Evolutionary conservation across 2,329 filamentous ascomycete genomes (phyloP), one percentile per base, ranked within the genome.

Genomic region (Pseudomassariella vexata): DNA sequence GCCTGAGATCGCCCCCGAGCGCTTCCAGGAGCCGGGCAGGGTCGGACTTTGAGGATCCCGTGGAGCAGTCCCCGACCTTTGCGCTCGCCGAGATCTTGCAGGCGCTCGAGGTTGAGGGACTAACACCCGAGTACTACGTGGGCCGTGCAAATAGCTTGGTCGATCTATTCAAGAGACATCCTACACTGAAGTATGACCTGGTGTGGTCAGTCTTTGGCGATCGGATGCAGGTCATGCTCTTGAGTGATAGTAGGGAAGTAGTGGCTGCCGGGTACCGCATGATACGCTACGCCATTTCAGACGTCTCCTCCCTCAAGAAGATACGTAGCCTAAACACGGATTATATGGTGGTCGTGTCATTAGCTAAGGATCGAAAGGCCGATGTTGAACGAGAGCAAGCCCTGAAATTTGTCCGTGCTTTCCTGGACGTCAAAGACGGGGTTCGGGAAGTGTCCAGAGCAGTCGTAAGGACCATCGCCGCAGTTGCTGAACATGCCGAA

Each of bases 351-450:
- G 87, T 95, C 23, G 70, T 90, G 39, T 96, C 92, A 1, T 66
- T 98, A 20, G 87, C 94, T 43, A 96, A 96, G 55, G 92, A 96
- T 56, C 83, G 85, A 51, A 96, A 95, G 57, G 86, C 90, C n/a
- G 89, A 90, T 46, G 85, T 98, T 12, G 92, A 98, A 63, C 77
- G 94, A 33, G 92, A 98, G 57, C 92, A 98, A 60, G 92, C 92
- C 9, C 67, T 98, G 48, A 98, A 98, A 56, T 95, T 98, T 55
- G 82, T 96, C 17, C 79, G 92, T 37, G 86, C 89, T 8, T 98
- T 98, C 50, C 66, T 98, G 3, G 92, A 98, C 53, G 87, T 96
- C 42, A 95, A 95, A 53, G 86, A 88, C 41, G 92, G 92, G 9
- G 81, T 94, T 7, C 74, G 77, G 41, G 90, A 98, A 55, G 74